These are phyloP conservation scores for Nidula niveotomentosa DNA, from an alignment of 1,284 basidiomycete genomes.

Conservation along the genomic window DNA sequence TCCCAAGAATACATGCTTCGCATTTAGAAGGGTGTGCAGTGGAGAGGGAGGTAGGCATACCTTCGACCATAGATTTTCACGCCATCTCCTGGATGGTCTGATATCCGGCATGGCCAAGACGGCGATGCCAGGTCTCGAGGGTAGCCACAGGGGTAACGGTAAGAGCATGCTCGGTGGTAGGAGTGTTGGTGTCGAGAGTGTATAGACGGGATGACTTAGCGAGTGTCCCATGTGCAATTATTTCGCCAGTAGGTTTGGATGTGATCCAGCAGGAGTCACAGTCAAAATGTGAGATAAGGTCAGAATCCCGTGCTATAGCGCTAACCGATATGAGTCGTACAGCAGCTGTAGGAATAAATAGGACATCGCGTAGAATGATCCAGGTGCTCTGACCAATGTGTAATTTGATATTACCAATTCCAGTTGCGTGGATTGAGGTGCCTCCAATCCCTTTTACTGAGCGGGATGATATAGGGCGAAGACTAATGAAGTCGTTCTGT, in stretches of 20 bases:
- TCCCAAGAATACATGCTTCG: constrained; percentile 19
- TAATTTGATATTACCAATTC: constrained; percentile 25
- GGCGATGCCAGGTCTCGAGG: constrained; percentile 28
- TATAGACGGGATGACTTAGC: constrained; percentile 12
- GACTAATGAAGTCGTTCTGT: constrained; percentile 20
- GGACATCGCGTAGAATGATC: constrained; percentile 16
- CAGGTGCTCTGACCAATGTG: constrained; percentile 12
- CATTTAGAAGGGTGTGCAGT: constrained; percentile 12
- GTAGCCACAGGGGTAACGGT: constrained; percentile 7
- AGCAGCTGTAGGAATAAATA: constrained; percentile 20
- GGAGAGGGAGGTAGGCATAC: constrained; percentile 23
- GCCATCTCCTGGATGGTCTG: constrained; percentile 24
- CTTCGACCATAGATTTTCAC: constrained; percentile 15
- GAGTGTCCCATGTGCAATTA: constrained; percentile 12
- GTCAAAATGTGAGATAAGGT: constrained; percentile 7
- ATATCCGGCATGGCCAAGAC: constrained; percentile 28
- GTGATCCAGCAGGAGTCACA: constrained; percentile 2
- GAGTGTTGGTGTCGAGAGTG: constrained; percentile 6
- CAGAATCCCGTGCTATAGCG: constrained; percentile 7
- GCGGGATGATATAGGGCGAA: constrained; percentile 20
- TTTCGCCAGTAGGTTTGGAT: constrained; percentile 2
- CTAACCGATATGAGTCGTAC: constrained; percentile 23
- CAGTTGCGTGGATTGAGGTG: constrained; percentile 23
- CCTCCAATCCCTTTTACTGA: constrained; percentile 28
- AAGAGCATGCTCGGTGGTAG: constrained; percentile 8